Evolutionary conservation across 2,329 filamentous ascomycete species (phyloP).

Genomic region (Colletotrichum sp.): DNA sequence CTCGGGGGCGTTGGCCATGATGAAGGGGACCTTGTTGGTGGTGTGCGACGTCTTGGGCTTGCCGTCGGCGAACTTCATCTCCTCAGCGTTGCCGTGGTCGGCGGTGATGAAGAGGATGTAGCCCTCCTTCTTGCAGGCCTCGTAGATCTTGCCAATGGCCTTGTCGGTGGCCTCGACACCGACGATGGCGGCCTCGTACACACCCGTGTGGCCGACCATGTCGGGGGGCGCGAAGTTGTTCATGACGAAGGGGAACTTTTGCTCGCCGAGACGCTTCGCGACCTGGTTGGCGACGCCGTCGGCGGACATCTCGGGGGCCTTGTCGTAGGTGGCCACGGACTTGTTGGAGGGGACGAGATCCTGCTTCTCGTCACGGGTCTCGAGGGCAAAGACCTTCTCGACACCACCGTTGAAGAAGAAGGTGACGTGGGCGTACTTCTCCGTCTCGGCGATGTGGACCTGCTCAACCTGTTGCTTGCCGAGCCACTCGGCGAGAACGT

Average conservation of each 20-base stretch:
- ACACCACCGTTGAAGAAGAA: slow-evolving; percentile 99
- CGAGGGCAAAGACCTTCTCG: slow-evolving; percentile 92
- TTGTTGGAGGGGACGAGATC: slow-evolving; percentile 87
- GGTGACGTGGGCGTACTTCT: slow-evolving; percentile 99
- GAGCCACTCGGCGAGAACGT: slow-evolving; percentile 97
- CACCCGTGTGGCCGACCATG: slow-evolving; percentile 99
- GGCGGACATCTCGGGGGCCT: slow-evolving; percentile 95
- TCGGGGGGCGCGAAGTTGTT: slow-evolving; percentile 99
- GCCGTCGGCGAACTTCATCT: slow-evolving; percentile 96
- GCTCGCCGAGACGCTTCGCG: slow-evolving; percentile 81
- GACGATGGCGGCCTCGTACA: slow-evolving; percentile 91
- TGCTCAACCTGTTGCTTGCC: slow-evolving; percentile 89
- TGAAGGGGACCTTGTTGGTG: slow-evolving; percentile 95
- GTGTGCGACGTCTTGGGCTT: slow-evolving; percentile 99
- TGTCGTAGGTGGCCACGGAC: slow-evolving; percentile 90
- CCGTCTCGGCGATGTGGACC: slow-evolving; percentile 96
- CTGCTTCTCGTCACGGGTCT: slow-evolving; percentile 83
- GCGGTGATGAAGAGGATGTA: slow-evolving; percentile 96
- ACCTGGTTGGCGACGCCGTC: slow-evolving; percentile 89
- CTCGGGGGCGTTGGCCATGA: slow-evolving; percentile 96
- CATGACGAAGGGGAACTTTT: slow-evolving; percentile 96
- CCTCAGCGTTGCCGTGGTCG: slow-evolving; percentile 97
- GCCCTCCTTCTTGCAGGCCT: slow-evolving; percentile 89
- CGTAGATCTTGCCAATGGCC: slow-evolving; percentile 90
- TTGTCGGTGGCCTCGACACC: slow-evolving; percentile 87